Evolutionary conservation across 306 rosid genomes (phyloP).

Genomic region (Cucurbita moschata): DNA sequence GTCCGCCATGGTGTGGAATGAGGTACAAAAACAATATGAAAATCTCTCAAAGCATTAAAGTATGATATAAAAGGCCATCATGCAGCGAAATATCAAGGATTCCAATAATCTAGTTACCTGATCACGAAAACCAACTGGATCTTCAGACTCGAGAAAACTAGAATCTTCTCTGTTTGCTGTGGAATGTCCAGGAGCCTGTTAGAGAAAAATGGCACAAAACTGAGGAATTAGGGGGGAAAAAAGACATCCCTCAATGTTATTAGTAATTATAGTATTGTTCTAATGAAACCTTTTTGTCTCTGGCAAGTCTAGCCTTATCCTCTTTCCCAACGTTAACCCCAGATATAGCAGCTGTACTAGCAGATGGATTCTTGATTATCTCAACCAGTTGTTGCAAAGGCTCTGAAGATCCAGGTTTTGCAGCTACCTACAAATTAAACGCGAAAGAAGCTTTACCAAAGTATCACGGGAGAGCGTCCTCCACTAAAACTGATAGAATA

Average conservation of each 20-base stretch:
- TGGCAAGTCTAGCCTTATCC: slow-evolving; percentile 58
- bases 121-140: slow-evolving; percentile 83
- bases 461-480: neutral
- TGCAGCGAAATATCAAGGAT: neutral
- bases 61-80: neutral
- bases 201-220: neutral
- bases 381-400: slow-evolving; percentile 75
- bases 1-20: too few species aligned
- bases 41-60: neutral
- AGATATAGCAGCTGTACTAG: slow-evolving; percentile 29
- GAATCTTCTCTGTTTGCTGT: slow-evolving; percentile 46
- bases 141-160: slow-evolving; percentile 42
- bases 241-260: neutral
- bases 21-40: too few species aligned
- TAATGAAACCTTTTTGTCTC: slow-evolving; percentile 61
- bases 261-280: neutral
- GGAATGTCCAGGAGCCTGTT: slow-evolving; percentile 48
- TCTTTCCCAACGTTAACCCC: slow-evolving; percentile 57
- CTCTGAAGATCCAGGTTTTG: slow-evolving; percentile 88
- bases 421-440: slow-evolving; percentile 48
- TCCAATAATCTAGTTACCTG: slow-evolving; percentile 35
- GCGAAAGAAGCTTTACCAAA: neutral
- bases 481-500: neutral
- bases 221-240: too few species aligned
- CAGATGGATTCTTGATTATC: slow-evolving; percentile 65